A percentile compares a stretch with the other conserved stretches of the same genome.
Evolutionary conservation across 352 stramenopile species (phyloP).

Genomic region (Stramenopiles sp.): DNA sequence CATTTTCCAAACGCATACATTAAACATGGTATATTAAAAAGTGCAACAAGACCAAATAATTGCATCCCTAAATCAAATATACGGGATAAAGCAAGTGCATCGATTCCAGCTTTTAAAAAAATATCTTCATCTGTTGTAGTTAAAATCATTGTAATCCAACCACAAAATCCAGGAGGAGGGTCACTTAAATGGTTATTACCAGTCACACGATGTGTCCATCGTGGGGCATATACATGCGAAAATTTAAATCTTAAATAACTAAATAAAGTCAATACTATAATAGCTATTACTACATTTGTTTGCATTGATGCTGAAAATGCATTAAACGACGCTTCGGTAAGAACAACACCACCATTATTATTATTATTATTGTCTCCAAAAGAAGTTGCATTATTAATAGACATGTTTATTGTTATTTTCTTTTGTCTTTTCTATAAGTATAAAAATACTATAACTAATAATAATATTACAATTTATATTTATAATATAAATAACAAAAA

Average conservation of each 20-base stretch:
- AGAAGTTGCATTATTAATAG: no score
- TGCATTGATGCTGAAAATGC: neutral
- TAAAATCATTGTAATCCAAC: neutral
- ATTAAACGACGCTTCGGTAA: neutral
- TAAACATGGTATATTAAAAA: neutral
- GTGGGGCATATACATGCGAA: neutral
- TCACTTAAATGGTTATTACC: neutral
- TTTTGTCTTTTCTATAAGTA: no score
- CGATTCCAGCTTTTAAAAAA: neutral
- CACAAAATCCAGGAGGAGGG: neutral
- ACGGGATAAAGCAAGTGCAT: neutral
- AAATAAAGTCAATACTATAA: neutral
- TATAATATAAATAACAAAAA: no score
- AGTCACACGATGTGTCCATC: neutral
- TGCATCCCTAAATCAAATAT: neutral
- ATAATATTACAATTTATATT: no score
- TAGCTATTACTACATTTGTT: neutral
- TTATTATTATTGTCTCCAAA: no score
- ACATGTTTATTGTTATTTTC: no score
- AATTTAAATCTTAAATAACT: neutral
- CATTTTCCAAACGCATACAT: neutral
- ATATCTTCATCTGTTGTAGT: neutral
- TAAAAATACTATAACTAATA: no score
- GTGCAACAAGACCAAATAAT: neutral
- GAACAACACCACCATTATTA: no score